These are phyloP conservation scores for Penicillium sp. DNA, from an alignment of 2,329 filamentous ascomycete species.

Conservation along the genomic window DNA sequence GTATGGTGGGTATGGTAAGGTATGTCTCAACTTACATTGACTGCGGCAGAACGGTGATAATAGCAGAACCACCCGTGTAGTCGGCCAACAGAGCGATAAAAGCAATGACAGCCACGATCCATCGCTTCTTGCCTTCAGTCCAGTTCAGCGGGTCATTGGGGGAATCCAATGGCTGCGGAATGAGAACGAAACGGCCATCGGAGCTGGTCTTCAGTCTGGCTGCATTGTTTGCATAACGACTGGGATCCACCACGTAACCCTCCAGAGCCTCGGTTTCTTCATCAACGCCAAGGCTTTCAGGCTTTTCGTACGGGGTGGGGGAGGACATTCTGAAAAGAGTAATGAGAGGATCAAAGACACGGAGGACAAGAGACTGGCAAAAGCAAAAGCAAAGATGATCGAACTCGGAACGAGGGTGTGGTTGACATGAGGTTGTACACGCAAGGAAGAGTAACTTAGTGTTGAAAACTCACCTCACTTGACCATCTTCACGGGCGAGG, in stretches of 20 bases:
- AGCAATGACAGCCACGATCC: constrained; percentile 51
- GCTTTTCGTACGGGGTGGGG: constrained; percentile 1
- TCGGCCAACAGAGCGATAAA: constrained; percentile 51
- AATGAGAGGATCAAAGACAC: no score
- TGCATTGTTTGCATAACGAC: constrained; percentile 20
- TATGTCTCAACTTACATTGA: constrained; percentile 33
- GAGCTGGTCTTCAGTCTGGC: constrained; percentile 35
- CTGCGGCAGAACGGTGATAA: constrained; percentile 47
- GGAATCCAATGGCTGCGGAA: constrained; percentile 55
- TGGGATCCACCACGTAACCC: constrained; percentile 18
- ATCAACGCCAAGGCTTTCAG: neutral
- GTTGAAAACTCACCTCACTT: neutral
- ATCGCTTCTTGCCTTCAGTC: constrained; percentile 50
- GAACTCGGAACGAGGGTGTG: neutral
- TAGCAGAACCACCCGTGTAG: constrained; percentile 50
- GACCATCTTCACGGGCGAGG: no score
- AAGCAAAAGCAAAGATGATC: neutral
- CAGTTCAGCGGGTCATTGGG: constrained; percentile 58
- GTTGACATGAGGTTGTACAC: neutral
- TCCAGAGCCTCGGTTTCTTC: constrained; percentile 19
- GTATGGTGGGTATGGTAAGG: neutral
- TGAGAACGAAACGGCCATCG: constrained; percentile 48
- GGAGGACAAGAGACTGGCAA: neutral
- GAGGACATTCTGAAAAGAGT: neutral
- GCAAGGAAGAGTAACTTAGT: neutral